Base-by-base conservation (phyloP, 495 filamentous ascomycete genomes). In the Trichoderma erinaceum region DNA sequence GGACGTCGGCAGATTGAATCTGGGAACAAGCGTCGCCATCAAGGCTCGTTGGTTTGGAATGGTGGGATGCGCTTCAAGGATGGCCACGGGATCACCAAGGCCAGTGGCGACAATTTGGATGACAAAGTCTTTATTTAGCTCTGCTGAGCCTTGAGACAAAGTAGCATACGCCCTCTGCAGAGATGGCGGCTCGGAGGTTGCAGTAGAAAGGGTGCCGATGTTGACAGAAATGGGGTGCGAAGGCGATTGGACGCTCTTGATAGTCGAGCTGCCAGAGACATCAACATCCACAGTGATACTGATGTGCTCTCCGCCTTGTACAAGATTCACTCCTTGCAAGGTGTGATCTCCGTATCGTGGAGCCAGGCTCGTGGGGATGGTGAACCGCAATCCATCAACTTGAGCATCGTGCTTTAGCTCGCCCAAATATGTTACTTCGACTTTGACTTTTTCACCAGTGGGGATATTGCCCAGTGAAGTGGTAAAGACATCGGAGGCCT, bases 371-470 rank as follows among this genome's bases (percentile, higher is more conserved):
- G 85, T 86, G 1, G 89, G 89, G 23, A 91, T 78, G 23, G 84
- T 90, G 71, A 88, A 88, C 13, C 87, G 82, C 58, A 85, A 82
- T 16, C 87, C 86, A 73, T 90, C 84, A 1, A 79, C 77, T 65
- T 86, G 85, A 63, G 81, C 78, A 72, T 90, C 86, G 70, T 89
- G 83, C 73, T 89, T 89, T 69, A 92, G 76, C 71, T 92, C 88
- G 16, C 86, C 85, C 2, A 89, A 73, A 71, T 90, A 90, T 4
- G 82, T 85, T 68, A 90, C 84, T 38, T 84, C 81, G 15, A 90
- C 81, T 12, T 81, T 66, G 12, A 90, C 78, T 18, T 73, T 80
- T 11, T 76, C 77, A 2, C 80, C 78, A 1, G 84, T 80, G 0
- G 85, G 85, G 38, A 91, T 80, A 70, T 90, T 90, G 32, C 87